Evolutionary conservation across 805 yeast species (phyloP).

Genomic region (Candida andamanensis): DNA sequence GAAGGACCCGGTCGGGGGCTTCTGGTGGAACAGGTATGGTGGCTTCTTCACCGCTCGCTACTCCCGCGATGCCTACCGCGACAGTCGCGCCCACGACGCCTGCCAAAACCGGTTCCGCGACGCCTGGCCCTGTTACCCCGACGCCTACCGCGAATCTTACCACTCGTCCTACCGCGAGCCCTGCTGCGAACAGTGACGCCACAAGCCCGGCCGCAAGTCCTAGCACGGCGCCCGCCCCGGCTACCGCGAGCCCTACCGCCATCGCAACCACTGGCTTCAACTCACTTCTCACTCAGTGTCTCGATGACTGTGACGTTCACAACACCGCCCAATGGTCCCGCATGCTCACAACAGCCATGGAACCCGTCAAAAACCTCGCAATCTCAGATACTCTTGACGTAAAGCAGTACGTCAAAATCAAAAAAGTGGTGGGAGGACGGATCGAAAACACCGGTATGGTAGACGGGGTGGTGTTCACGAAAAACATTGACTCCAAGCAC

Average conservation of each 20-base stretch:
- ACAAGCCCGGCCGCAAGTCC: background rate
- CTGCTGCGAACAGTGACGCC: background rate
- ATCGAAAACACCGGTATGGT: constrained; percentile 56
- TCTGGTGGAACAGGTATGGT: constrained; percentile 20
- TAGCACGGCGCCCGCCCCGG: constrained; percentile 1
- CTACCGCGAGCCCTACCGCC: constrained; percentile 1
- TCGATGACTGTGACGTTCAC: constrained; percentile 55
- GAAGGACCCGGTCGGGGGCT: constrained; percentile 22
- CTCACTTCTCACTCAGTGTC: constrained; percentile 52
- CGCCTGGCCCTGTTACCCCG: constrained; percentile 3
- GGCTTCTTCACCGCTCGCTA: constrained; percentile 17
- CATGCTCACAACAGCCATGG: constrained; percentile 46
- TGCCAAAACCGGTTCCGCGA: no score
- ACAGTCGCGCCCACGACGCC: no score
- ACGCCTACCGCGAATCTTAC: constrained; percentile 2
- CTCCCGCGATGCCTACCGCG: constrained; percentile 16
- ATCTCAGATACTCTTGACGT: constrained; percentile 77
- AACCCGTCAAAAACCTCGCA: constrained; percentile 53
- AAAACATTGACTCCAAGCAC: constrained; percentile 68
- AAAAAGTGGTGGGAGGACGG: constrained; percentile 73
- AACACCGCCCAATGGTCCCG: constrained; percentile 52
- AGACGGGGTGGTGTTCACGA: constrained; percentile 82
- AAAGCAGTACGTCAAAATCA: constrained; percentile 83
- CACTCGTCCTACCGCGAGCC: background rate
- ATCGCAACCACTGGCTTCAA: constrained; percentile 41